These are phyloP conservation scores for Sphagnum contortum DNA, from an alignment of 225 moss, liverwort and hornwort genomes.

Conservation along the genomic window DNA sequence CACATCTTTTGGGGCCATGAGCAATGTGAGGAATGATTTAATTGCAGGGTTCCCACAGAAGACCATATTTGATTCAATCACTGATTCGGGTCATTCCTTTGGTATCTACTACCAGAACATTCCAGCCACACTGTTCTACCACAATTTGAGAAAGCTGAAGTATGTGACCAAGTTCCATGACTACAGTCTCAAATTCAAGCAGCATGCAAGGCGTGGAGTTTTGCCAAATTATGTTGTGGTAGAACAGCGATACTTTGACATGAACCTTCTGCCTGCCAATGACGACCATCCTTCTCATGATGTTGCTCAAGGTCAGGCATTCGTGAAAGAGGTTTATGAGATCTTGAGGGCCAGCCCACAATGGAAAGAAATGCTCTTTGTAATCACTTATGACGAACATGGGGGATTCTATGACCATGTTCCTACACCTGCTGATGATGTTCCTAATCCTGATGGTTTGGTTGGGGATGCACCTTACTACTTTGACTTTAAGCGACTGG, in stretches of 20 bases:
- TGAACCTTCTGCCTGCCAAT: slow-evolving; percentile 68
- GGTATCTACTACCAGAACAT: slow-evolving; percentile 92
- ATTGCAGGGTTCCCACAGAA: slow-evolving; percentile 87
- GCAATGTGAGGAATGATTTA: slow-evolving; percentile 74
- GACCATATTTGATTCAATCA: slow-evolving; percentile 71
- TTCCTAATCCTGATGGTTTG: slow-evolving; percentile 89
- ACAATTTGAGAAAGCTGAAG: slow-evolving; percentile 72
- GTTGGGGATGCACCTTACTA: slow-evolving; percentile 51
- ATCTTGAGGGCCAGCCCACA: slow-evolving; percentile 86
- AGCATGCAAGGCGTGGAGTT: slow-evolving; percentile 66
- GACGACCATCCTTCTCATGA: slow-evolving; percentile 99
- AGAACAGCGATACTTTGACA: slow-evolving; percentile 95
- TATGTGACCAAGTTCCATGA: slow-evolving; percentile 78
- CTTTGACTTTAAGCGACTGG: slow-evolving; percentile 80
- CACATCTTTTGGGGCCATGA: slow-evolving; percentile 85
- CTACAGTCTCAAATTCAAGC: slow-evolving; percentile 60
- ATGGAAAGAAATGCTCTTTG: slow-evolving; percentile 88
- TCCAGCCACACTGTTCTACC: slow-evolving; percentile 84
- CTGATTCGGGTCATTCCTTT: slow-evolving; percentile 68
- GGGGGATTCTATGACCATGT: slow-evolving; percentile 98
- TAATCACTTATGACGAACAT: slow-evolving; percentile 96
- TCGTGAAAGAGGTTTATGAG: slow-evolving; percentile 95
- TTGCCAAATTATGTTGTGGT: slow-evolving; percentile 88
- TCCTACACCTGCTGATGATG: slow-evolving; percentile 72
- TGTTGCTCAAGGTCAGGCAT: slow-evolving; percentile 87